A percentile compares a stretch with the other conserved stretches of the same genome.
phyloP scores from a whole-genome alignment of 2,329 filamentous ascomycete genomes.

The Cryphonectria nitschkei region DNA sequence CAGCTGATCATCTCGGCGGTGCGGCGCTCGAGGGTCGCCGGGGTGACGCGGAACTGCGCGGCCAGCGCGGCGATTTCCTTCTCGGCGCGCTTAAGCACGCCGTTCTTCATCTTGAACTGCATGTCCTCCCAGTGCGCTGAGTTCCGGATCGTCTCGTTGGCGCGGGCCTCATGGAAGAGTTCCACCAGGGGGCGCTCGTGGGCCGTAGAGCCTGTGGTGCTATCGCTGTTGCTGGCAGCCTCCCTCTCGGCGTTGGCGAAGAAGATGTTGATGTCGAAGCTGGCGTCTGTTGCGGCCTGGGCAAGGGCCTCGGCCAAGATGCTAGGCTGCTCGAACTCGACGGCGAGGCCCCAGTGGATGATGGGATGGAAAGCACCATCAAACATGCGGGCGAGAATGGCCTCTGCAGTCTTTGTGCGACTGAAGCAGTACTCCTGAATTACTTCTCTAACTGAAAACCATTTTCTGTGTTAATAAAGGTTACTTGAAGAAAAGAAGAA shows the following conservation, averaged over 20 bases:
- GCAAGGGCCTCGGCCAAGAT: constrained; percentile 70
- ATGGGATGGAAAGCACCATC: constrained; percentile 66
- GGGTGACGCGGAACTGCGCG: constrained; percentile 49
- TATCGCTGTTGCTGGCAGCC: neutral
- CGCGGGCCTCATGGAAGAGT: constrained; percentile 34
- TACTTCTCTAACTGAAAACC: constrained; percentile 47
- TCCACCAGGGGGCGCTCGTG: constrained; percentile 27
- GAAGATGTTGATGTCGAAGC: constrained; percentile 49
- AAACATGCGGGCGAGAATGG: constrained; percentile 54
- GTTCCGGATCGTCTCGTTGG: constrained; percentile 53
- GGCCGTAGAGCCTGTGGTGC: no score
- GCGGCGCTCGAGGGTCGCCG: constrained; percentile 40
- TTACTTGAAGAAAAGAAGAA: no score
- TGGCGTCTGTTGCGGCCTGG: constrained; percentile 61
- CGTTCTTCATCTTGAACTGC: constrained; percentile 59
- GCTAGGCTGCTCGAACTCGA: constrained; percentile 69
- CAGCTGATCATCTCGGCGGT: constrained; percentile 36
- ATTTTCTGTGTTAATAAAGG: no score
- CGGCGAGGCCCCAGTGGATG: constrained; percentile 69
- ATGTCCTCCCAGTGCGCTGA: constrained; percentile 45
- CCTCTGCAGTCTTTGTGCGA: constrained; percentile 58
- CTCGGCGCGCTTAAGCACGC: constrained; percentile 58
- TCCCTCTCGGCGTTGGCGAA: constrained; percentile 38
- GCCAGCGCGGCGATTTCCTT: constrained; percentile 60
- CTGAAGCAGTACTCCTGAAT: constrained; percentile 66